Evolutionary conservation across 208 protist species (phyloP).

Genomic region (Acanthamoeba royreba): DNA sequence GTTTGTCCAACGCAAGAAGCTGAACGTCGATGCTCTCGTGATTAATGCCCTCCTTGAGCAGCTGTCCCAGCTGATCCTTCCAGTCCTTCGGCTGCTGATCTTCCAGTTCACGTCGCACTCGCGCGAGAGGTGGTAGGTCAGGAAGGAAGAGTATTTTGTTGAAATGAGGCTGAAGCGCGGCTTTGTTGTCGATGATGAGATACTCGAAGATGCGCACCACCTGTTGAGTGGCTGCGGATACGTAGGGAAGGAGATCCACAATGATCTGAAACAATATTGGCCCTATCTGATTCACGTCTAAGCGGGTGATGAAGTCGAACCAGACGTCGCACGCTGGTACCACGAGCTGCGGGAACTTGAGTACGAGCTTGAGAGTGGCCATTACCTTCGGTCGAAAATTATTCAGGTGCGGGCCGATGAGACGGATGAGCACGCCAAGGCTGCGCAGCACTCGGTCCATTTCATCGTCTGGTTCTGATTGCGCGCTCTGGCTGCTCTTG

Average conservation of each 20-base stretch:
- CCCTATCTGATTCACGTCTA: slow-evolving; percentile 49
- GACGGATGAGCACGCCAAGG: slow-evolving; percentile 3
- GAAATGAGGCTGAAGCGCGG: slow-evolving; percentile 25
- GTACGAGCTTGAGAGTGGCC: slow-evolving; percentile 50
- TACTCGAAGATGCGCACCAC: slow-evolving; percentile 48
- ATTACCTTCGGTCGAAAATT: slow-evolving; percentile 62
- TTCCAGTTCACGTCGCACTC: not conserved
- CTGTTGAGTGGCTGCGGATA: not conserved
- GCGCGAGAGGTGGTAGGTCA: not conserved
- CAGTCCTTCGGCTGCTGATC: not conserved
- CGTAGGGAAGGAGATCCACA: slow-evolving; percentile 38
- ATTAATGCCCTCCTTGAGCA: slow-evolving; percentile 7
- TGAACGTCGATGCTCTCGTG: slow-evolving; percentile 18
- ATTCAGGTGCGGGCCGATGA: slow-evolving; percentile 22
- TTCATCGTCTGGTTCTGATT: not conserved
- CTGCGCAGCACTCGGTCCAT: slow-evolving; percentile 44
- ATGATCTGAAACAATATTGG: slow-evolving; percentile 60
- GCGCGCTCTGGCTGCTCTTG: not conserved
- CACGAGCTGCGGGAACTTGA: not conserved
- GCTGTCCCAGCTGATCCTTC: not conserved
- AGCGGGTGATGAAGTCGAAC: slow-evolving; percentile 45
- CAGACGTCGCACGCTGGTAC: slow-evolving; percentile 45
- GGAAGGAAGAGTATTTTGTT: slow-evolving; percentile 61
- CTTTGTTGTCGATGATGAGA: slow-evolving; percentile 49
- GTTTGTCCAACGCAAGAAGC: slow-evolving; percentile 12